Base-by-base conservation (phyloP, 345 rosid genomes). In the Rubroshorea leprosula region DNA sequence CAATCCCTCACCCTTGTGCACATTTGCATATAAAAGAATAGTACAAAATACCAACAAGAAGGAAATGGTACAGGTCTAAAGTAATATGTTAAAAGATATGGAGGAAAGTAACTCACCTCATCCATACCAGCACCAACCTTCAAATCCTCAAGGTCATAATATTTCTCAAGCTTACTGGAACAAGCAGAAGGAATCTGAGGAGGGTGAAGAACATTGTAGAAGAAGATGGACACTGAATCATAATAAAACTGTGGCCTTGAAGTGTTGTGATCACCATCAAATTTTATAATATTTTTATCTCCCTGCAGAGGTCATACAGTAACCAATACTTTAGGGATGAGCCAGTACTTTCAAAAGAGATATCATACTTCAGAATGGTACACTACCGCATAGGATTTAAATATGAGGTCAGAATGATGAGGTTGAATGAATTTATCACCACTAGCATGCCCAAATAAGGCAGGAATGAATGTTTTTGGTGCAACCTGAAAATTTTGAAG, bases 231-330 rank as follows among this genome's bases (percentile, higher is more conserved):
- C 60, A 93, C 97, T 0, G 99, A 93, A 72, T 93, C 96, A 55
- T 87, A 89, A 68, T 76, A 93, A 66, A 78, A 87, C 47, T 87
- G 97, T 18, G 99, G 97, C 66, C 99, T 73, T 19, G 99, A 84
- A 38, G 97, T 77, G 71, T 93, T 93, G 73, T 89, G 97, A 63
- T 93, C 97, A 52, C 97, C 99, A 62, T 93, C 91, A 68, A 93
- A 93, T 74, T 82, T 87, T 65, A 93, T 86, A 65, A 93, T 70
- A 66, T 93, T 93, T 74, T 89, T 93, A 75, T 89, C 97, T 43
- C 99, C 99, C 99, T 93, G 84, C 58, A 49, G 23, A 68, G 21
- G 56, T 49, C n/a, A 58, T 52, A 21, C 31, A 24, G 54, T 6
- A 43, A 46, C 50, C 54, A 55, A 17, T 25, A 51, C 49, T 38